Base-by-base conservation (phyloP, 441 rosid species). In the Erysimum pusillum region DNA sequence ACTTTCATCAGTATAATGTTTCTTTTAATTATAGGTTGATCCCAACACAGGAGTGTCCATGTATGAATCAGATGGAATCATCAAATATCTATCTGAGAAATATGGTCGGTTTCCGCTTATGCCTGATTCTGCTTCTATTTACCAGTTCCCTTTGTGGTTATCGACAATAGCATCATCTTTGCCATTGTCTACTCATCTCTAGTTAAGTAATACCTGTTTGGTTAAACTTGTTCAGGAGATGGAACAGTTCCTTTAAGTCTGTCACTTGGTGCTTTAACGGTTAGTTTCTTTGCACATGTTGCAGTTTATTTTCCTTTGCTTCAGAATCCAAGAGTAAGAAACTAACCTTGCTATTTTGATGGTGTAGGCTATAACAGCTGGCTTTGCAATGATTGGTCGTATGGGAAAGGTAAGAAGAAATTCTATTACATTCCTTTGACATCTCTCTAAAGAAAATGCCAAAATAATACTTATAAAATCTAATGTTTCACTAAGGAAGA, bases 31-130 rank as follows among this genome's bases (percentile, higher is more conserved):
- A 20, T 70, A 94, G 97, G 94, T 94, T 51, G 99, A 94, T 86
- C 99, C 98, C 53, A 94, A 94, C 80, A 89, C 97, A 15, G 98
- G 97, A 67, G 88, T 87, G 78, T 82, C 98, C 51, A 92, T 94
- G 94, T 94, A 94, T 68, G 99, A 94, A 84, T 94, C 99, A 18
- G 97, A 94, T 78, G 93, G 81, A 57, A 94, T 94, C 76, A 91
- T 94, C 71, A 92, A 89, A 83, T 94, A 94, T 77, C 81, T 94
- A 67, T 89, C 82, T 36, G 85, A 77, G 64, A 94, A 88, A 90
- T 94, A 94, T 73, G 99, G 98, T 94, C 42, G 15, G 85, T 83
- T 62, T 48, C 67, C 58, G 3, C 65, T 36, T 60, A 4, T 9
- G 13, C 28, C 28, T 57, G 62, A 57, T 57, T 57, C 41, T 57